Conservation (phyloP, 2,329 filamentous ascomycete genomes). For the Alternaria dauci region DNA sequence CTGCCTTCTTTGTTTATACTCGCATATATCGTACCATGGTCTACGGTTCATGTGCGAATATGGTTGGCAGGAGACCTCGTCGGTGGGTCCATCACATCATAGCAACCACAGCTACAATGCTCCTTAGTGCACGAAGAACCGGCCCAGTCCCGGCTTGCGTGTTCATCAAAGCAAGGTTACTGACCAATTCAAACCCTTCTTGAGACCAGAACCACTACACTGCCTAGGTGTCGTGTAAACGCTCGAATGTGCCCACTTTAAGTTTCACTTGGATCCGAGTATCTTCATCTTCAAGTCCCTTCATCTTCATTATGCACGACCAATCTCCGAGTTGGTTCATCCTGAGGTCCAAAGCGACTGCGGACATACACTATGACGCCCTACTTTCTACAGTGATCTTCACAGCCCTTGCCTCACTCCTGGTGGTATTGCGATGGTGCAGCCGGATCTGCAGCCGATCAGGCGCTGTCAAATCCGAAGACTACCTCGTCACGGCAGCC, state of each 20-base stretch:
- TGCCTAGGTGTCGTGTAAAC: background rate
- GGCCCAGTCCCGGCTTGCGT: slow-evolving; percentile 1
- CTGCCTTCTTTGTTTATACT: background rate
- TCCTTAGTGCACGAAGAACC: background rate
- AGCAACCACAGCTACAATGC: slow-evolving; percentile 7
- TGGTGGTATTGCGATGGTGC: slow-evolving; percentile 40
- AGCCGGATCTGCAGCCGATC: slow-evolving; percentile 32
- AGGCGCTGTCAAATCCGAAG: slow-evolving; percentile 30
- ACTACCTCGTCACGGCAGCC: slow-evolving; percentile 38
- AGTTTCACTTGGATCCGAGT: background rate
- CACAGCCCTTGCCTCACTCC: slow-evolving; percentile 33
- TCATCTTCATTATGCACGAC: slow-evolving; percentile 21
- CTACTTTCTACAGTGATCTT: slow-evolving; percentile 38
- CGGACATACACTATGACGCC: slow-evolving; percentile 33
- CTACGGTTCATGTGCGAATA: background rate
- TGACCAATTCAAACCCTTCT: background rate
- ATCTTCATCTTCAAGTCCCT: background rate
- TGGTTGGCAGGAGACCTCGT: background rate
- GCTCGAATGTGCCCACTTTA: background rate
- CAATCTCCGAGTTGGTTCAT: slow-evolving; percentile 37
- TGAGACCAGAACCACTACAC: background rate
- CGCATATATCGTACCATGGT: background rate
- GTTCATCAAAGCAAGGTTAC: background rate
- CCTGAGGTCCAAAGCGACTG: slow-evolving; percentile 30
- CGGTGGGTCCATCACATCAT: slow-evolving; percentile 14